Conservation (phyloP, 441 rosid species). For the Gossypium aridum region DNA sequence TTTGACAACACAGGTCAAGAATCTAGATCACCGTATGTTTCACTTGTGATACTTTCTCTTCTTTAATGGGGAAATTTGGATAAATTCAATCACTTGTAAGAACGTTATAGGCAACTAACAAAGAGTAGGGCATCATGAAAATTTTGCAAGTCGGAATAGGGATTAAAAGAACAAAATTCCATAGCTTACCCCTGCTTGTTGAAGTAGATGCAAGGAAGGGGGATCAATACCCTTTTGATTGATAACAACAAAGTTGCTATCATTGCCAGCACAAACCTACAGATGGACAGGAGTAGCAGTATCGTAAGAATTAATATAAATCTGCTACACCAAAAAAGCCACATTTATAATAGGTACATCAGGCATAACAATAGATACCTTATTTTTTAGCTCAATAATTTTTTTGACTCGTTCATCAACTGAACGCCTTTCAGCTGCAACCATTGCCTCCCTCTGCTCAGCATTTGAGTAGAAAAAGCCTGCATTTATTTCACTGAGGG, state of each 20-base stretch:
- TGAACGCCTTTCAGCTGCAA: slow-evolving; percentile 81
- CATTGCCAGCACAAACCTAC: slow-evolving; percentile 86
- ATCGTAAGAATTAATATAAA: not conserved
- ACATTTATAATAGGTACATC: not conserved
- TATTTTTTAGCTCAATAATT: slow-evolving; percentile 25
- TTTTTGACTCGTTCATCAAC: slow-evolving; percentile 80
- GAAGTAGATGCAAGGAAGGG: slow-evolving; percentile 85
- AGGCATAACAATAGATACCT: slow-evolving; percentile 34
- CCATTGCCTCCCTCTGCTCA: slow-evolving; percentile 97
- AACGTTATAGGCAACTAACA: not conserved
- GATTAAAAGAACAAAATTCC: not conserved
- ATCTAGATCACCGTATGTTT: not conserved
- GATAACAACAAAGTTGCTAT: slow-evolving; percentile 65
- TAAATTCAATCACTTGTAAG: not conserved
- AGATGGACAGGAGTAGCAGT: slow-evolving; percentile 9
- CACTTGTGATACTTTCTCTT: not conserved
- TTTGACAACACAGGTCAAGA: not conserved
- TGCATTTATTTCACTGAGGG: slow-evolving; percentile 85
- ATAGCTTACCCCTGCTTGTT: slow-evolving; percentile 40
- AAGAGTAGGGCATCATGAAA: not conserved
- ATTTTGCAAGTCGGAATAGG: not conserved
- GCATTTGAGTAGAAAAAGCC: slow-evolving; percentile 98
- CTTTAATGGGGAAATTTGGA: not conserved
- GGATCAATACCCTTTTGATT: slow-evolving; percentile 99
- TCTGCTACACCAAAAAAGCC: not conserved